Conservation (phyloP, 1,284 basidiomycete species). For the Xerocomus amazonicus region DNA sequence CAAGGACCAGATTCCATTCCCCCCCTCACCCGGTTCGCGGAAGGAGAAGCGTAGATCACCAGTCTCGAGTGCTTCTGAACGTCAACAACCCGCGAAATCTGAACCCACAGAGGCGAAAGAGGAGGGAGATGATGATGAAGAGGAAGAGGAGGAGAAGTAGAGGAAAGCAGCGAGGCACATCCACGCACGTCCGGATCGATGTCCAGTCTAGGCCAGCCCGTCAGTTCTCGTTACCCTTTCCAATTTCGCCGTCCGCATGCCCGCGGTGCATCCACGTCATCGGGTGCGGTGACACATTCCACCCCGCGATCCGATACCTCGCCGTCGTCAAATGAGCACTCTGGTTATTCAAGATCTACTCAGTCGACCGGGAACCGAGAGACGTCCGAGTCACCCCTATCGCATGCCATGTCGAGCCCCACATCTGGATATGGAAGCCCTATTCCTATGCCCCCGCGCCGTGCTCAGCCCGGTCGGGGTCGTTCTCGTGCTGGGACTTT, state of each 20-base stretch:
- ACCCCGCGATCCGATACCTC: constrained; percentile 35
- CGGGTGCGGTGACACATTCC: constrained; percentile 31
- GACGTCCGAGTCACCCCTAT: constrained; percentile 46
- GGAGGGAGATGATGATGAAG: constrained; percentile 40
- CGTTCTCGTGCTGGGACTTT: constrained; percentile 49
- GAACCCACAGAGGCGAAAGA: constrained; percentile 18
- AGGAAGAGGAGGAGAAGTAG: constrained; percentile 37
- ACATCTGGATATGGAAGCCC: constrained; percentile 39
- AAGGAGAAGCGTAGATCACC: constrained; percentile 33
- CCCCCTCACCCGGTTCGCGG: constrained; percentile 52
- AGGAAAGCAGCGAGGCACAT: constrained; percentile 40
- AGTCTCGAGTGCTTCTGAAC: constrained; percentile 16
- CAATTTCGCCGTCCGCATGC: constrained; percentile 51
- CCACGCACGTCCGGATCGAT: constrained; percentile 70
- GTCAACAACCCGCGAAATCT: constrained; percentile 15
- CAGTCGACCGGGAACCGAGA: constrained; percentile 59
- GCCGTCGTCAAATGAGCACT: constrained; percentile 42
- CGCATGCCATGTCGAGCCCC: constrained; percentile 35
- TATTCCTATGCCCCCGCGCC: constrained; percentile 71
- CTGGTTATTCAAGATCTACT: constrained; percentile 42
- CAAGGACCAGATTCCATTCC: constrained; percentile 65
- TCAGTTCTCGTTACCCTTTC: constrained; percentile 68
- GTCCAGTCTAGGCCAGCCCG: constrained; percentile 75
- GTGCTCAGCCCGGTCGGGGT: constrained; percentile 48
- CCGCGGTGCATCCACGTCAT: constrained; percentile 45